Evolutionary conservation across 202 grass and related monocot species (phyloP).

Genomic region (Carex arenaria): DNA sequence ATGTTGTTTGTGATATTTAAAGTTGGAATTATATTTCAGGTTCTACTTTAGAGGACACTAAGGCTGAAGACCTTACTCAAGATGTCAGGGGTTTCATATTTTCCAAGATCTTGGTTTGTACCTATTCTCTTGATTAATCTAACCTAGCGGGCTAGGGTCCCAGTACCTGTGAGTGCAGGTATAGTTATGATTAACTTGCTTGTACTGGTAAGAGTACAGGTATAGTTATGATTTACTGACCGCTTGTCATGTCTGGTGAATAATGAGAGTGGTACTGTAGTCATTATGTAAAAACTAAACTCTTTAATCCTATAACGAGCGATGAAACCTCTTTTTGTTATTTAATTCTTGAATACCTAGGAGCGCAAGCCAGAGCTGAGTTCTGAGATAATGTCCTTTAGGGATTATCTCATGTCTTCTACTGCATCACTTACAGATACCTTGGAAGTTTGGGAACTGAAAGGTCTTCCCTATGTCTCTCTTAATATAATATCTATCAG

Average conservation of each 20-base stretch:
- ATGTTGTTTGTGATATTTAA: slow-evolving; percentile 5
- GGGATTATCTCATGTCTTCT: slow-evolving; percentile 90
- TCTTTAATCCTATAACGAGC: background rate
- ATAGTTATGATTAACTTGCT: background rate
- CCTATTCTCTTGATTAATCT: slow-evolving; percentile 18
- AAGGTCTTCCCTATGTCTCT: slow-evolving; percentile 46
- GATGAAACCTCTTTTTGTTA: slow-evolving; percentile 12
- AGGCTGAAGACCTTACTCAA: slow-evolving; percentile 90
- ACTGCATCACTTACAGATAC: slow-evolving; percentile 86
- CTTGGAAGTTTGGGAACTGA: slow-evolving; percentile 99
- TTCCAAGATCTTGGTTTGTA: slow-evolving; percentile 91
- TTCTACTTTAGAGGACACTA: slow-evolving; percentile 78
- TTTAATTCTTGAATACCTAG: slow-evolving; percentile 27
- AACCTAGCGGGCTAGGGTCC: background rate
- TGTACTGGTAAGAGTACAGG: background rate
- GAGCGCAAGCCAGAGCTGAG: slow-evolving; percentile 81
- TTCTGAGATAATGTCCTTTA: slow-evolving; percentile 75
- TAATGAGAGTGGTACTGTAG: slow-evolving; percentile 9
- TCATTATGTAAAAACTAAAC: slow-evolving; percentile 25
- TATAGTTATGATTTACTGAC: background rate
- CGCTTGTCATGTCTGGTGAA: background rate
- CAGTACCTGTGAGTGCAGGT: background rate
- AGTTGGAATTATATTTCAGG: slow-evolving; percentile 39
- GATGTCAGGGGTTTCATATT: slow-evolving; percentile 99
- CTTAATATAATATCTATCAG: background rate